Percentiles rank a stretch among this genome's conserved stretches.
phyloP scores from a whole-genome alignment of 208 protist species.

The Trichomonas tenax region DNA sequence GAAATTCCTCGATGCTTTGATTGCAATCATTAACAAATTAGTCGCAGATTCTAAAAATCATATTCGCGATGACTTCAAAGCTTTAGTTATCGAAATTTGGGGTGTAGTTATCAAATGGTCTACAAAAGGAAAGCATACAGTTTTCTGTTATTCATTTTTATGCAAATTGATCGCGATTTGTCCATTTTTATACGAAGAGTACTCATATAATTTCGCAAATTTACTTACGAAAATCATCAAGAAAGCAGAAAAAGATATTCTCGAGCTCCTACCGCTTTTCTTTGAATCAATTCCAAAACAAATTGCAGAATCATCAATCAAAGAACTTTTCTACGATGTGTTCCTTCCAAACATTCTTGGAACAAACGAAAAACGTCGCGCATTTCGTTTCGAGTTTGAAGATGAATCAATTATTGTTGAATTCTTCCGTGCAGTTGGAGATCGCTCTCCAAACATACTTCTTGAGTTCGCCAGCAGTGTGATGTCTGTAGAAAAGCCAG shows the following conservation, averaged over 20 bases:
- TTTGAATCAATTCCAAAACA: not conserved
- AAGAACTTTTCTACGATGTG: too few species aligned
- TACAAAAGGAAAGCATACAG: not conserved
- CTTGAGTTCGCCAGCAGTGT: not conserved
- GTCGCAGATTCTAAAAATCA: too few species aligned
- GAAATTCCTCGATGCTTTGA: not conserved
- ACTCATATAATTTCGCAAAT: not conserved
- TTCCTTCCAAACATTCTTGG: not conserved
- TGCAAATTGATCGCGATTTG: not conserved
- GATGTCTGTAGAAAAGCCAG: not conserved
- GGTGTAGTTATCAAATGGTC: conserved; percentile 2
- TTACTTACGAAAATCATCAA: not conserved
- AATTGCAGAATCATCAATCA: not conserved
- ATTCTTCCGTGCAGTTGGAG: not conserved
- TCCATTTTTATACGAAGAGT: not conserved
- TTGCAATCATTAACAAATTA: not conserved
- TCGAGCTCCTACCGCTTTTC: not conserved
- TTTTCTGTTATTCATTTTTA: not conserved
- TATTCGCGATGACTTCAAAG: not conserved
- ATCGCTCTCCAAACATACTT: not conserved
- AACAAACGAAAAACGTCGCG: not conserved
- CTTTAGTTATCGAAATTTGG: not conserved
- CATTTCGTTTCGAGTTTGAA: not conserved
- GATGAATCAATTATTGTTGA: not conserved
- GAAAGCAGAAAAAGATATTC: not conserved